A percentile compares a stretch with the other conserved stretches of the same genome.
These are phyloP conservation scores for Piper betle DNA, from an alignment of 164 flowering plant species.

Conservation along the genomic window DNA sequence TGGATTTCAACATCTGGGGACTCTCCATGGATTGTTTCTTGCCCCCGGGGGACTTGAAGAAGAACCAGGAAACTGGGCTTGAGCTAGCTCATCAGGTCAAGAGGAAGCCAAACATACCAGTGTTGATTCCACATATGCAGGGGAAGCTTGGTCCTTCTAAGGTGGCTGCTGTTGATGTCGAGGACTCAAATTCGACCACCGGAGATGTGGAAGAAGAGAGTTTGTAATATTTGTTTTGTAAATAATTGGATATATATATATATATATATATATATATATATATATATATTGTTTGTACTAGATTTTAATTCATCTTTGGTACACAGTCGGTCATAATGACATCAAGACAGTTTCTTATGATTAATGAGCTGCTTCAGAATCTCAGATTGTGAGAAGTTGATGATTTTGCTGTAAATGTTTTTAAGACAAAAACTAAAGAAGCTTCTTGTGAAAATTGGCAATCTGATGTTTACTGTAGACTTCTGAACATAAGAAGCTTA, in stretches of 20 bases:
- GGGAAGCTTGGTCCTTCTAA: conserved; percentile 36
- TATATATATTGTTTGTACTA: background rate
- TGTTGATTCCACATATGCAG: conserved; percentile 12
- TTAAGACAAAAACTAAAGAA: too few relatives aligned
- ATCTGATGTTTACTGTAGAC: too few relatives aligned
- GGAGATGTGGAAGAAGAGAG: conserved; percentile 9
- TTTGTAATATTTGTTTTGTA: background rate
- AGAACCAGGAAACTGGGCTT: conserved; percentile 27
- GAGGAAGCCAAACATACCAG: conserved; percentile 13
- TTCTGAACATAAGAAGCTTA: too few relatives aligned
- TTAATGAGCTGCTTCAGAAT: too few relatives aligned
- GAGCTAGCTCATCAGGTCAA: conserved; percentile 9
- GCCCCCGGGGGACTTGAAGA: conserved; percentile 80
- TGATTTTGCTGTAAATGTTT: too few relatives aligned
- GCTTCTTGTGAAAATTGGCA: too few relatives aligned
- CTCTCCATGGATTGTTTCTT: conserved; percentile 71
- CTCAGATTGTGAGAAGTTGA: too few relatives aligned
- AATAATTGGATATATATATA: background rate
- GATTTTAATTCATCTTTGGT: too few relatives aligned
- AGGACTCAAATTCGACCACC: conserved; percentile 14
- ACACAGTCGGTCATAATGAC: too few relatives aligned
- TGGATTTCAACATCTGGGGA: conserved; percentile 78
- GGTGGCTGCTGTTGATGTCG: conserved; percentile 41
- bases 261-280: background rate
- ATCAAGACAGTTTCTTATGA: too few relatives aligned